Percentiles rank a stretch among this genome's conserved stretches.
Evolutionary conservation across 306 rosid genomes (phyloP).

Genomic region (Cicer judaicum): DNA sequence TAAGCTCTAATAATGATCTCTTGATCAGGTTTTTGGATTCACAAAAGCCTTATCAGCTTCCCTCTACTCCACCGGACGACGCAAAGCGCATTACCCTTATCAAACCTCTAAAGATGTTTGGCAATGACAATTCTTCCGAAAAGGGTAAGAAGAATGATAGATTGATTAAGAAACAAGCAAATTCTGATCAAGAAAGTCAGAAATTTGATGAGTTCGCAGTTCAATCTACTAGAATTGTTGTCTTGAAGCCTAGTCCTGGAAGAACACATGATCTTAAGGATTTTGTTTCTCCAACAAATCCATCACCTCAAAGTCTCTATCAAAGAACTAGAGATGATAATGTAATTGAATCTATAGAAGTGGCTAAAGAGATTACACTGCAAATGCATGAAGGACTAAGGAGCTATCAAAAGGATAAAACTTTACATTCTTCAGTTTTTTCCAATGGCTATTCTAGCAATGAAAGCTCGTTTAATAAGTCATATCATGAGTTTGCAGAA

Average conservation of each 20-base stretch:
- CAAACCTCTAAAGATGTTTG: conserved; percentile 80
- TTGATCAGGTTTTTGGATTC: conserved; percentile 74
- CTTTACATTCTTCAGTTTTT: conserved; percentile 65
- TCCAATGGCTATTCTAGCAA: conserved; percentile 81
- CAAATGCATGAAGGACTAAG: conserved; percentile 53
- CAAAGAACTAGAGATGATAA: conserved; percentile 58
- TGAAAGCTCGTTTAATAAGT: conserved; percentile 81
- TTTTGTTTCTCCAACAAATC: conserved; percentile 58
- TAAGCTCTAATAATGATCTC: conserved; percentile 81
- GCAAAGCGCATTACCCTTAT: conserved; percentile 79
- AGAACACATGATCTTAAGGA: conserved; percentile 60
- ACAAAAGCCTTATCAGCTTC: conserved; percentile 60
- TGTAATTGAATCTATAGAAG: conserved; percentile 57
- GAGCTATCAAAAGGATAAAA: conserved; percentile 66
- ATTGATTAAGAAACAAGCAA: conserved; percentile 50
- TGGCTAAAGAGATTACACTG: conserved; percentile 57
- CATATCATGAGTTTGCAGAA: conserved; percentile 63
- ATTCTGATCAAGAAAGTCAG: conserved; percentile 36
- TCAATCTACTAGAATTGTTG: conserved; percentile 84
- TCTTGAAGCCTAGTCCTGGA: conserved; percentile 83
- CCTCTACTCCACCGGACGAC: conserved; percentile 60
- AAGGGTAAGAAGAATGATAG: conserved; percentile 58
- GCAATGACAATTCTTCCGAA: conserved; percentile 49
- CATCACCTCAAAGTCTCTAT: conserved; percentile 57
- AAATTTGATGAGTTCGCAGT: not conserved